Conservation (phyloP, 208 protist species). For the Crithidia fasciculata region DNA sequence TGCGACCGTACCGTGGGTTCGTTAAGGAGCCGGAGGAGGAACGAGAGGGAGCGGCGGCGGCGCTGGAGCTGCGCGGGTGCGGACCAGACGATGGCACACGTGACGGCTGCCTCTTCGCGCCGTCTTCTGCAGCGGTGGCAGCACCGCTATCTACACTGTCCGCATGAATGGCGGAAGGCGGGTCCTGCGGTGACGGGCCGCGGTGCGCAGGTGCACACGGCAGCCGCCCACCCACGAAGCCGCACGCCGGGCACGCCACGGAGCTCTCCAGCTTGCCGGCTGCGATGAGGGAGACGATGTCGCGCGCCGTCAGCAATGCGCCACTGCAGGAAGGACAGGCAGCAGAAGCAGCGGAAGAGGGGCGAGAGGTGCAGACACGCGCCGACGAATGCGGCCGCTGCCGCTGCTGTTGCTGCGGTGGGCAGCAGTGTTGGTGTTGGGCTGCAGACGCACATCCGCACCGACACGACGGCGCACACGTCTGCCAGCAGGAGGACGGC, state of each 20-base stretch:
- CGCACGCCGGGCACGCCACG: conserved; percentile 34
- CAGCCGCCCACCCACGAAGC: conserved; percentile 27
- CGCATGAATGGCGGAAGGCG: neutral
- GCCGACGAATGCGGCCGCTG: too few species aligned
- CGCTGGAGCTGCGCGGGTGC: conserved; percentile 16
- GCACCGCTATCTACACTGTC: neutral
- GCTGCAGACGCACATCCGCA: too few species aligned
- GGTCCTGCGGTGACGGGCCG: neutral
- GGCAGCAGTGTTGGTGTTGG: too few species aligned
- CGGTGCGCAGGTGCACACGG: neutral
- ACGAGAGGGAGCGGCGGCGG: conserved; percentile 2
- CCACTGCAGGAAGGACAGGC: conserved; percentile 19
- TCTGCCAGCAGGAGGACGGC: neutral
- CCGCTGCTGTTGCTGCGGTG: too few species aligned
- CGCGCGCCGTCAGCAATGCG: conserved; percentile 21
- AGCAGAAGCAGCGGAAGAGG: too few species aligned
- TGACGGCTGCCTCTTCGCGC: neutral
- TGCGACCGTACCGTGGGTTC: conserved; percentile 54
- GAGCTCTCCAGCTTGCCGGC: conserved; percentile 32
- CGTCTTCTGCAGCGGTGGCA: neutral
- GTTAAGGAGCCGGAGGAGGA: conserved; percentile 6
- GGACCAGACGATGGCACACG: neutral
- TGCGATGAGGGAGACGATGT: conserved; percentile 44
- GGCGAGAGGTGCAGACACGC: conserved; percentile 9
- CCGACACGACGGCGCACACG: too few species aligned